These are phyloP conservation scores for Pythium dissotocum DNA, from an alignment of 352 stramenopile species.

Conservation along the genomic window DNA sequence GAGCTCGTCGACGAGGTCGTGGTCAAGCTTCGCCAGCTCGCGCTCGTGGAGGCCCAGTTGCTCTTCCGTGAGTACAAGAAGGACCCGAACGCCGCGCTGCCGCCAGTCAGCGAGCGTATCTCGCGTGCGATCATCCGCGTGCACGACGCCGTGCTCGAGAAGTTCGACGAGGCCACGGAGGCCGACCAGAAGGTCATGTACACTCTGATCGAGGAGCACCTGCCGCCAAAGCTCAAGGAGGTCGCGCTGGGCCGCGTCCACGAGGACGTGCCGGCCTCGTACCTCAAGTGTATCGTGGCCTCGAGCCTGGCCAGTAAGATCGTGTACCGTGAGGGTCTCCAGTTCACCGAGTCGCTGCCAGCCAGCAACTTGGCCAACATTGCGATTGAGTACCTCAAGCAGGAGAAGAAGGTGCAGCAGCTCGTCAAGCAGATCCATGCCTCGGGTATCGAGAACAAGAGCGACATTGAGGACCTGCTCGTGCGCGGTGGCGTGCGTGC, in stretches of 20 bases:
- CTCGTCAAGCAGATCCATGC: slow-evolving; percentile 73
- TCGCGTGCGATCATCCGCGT: slow-evolving; percentile 95
- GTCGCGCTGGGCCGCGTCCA: slow-evolving; percentile 93
- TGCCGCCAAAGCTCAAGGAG: slow-evolving; percentile 94
- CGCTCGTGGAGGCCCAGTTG: slow-evolving; percentile 94
- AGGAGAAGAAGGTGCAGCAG: slow-evolving; percentile 92
- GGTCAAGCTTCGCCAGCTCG: slow-evolving; percentile 92
- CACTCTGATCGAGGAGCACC: slow-evolving; percentile 89
- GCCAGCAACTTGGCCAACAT: slow-evolving; percentile 90
- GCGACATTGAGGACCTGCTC: slow-evolving; percentile 76
- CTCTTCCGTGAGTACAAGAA: slow-evolving; percentile 98
- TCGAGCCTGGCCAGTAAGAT: slow-evolving; percentile 96
- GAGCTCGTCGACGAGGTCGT: slow-evolving; percentile 94
- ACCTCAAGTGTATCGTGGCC: slow-evolving; percentile 96
- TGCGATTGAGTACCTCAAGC: slow-evolving; percentile 94
- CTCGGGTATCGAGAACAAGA: slow-evolving; percentile 53
- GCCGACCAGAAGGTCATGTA: slow-evolving; percentile 81
- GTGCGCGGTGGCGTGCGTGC: slow-evolving; percentile 74
- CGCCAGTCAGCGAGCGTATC: slow-evolving; percentile 94
- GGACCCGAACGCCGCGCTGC: slow-evolving; percentile 79
- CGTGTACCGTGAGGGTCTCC: slow-evolving; percentile 97
- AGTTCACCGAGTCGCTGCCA: slow-evolving; percentile 95
- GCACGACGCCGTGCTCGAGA: slow-evolving; percentile 92
- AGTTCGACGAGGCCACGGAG: slow-evolving; percentile 91
- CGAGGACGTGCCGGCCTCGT: slow-evolving; percentile 92